Conservation (phyloP, 768 basidiomycete genomes). For the Russula compacta region DNA sequence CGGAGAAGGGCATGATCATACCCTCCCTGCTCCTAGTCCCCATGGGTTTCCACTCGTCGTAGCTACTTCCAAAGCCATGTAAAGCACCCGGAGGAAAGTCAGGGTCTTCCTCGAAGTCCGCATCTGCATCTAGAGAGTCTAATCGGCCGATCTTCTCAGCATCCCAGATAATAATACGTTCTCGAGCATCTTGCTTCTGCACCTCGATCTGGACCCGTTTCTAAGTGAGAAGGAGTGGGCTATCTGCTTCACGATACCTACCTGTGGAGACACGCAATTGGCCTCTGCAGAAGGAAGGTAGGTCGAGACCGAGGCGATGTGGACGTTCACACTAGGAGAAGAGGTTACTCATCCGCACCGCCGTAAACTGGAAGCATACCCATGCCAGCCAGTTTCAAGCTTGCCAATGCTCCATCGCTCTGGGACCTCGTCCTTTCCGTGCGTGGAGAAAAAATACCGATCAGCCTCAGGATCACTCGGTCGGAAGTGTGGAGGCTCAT, state of each 20-base stretch:
- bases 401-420: constrained; percentile 63
- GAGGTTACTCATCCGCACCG: neutral
- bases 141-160: constrained; percentile 32
- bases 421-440: constrained; percentile 59
- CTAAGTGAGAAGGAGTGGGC: constrained; percentile 30
- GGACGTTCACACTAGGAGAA: constrained; percentile 53
- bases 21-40: constrained; percentile 54
- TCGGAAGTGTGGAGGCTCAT: constrained; percentile 76
- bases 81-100: constrained; percentile 29
- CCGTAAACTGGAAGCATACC: constrained; percentile 33
- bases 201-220: constrained; percentile 45
- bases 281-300: constrained; percentile 62
- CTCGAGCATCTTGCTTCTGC: constrained; percentile 52
- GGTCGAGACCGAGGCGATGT: constrained; percentile 62
- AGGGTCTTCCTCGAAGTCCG: constrained; percentile 50
- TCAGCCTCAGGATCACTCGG: constrained; percentile 63
- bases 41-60: constrained; percentile 34
- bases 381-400: constrained; percentile 64
- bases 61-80: constrained; percentile 2
- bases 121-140: constrained; percentile 39
- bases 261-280: constrained; percentile 35
- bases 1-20: constrained; percentile 35
- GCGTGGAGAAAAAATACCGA: constrained; percentile 77
- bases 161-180: constrained; percentile 60
- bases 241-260: constrained; percentile 33